Conservation (phyloP, 2,329 filamentous ascomycete species). For the Fusarium temperatum region DNA sequence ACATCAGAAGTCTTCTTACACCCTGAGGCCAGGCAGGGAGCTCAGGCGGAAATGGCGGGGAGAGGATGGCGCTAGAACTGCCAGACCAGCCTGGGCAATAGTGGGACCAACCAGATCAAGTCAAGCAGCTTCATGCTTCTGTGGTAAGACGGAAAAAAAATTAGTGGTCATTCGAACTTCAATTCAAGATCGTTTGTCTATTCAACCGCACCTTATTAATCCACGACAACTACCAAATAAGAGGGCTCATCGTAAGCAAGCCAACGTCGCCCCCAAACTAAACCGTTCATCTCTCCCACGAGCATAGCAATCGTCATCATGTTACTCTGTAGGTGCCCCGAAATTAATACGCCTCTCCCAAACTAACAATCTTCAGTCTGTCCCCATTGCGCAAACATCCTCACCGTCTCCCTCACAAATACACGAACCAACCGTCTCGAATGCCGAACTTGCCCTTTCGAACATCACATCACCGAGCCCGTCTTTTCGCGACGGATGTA, state of each 20-base stretch:
- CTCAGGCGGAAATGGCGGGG: slow-evolving; percentile 32
- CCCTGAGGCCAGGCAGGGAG: slow-evolving; percentile 7
- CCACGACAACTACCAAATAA: background rate
- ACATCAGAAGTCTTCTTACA: too few relatives aligned
- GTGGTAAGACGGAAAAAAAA: background rate
- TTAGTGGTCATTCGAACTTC: background rate
- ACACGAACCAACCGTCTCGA: slow-evolving; percentile 82
- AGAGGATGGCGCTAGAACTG: slow-evolving; percentile 18
- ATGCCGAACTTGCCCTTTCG: slow-evolving; percentile 94
- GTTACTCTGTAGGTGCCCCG: slow-evolving; percentile 68
- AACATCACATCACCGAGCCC: slow-evolving; percentile 80
- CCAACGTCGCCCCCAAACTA: background rate
- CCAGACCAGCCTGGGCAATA: slow-evolving; percentile 1
- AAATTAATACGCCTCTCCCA: slow-evolving; percentile 5
- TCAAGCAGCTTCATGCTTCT: background rate
- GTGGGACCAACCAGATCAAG: slow-evolving; percentile 27
- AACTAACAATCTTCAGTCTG: slow-evolving; percentile 66
- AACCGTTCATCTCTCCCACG: background rate
- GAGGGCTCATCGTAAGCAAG: background rate
- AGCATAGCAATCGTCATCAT: slow-evolving; percentile 53
- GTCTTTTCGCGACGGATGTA: slow-evolving; percentile 87
- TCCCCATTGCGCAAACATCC: slow-evolving; percentile 83
- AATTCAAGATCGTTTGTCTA: background rate
- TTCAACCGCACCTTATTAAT: background rate
- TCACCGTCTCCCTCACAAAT: slow-evolving; percentile 73